Conservation (phyloP, 1,284 basidiomycete genomes). For the Cryptococcus sp. region DNA sequence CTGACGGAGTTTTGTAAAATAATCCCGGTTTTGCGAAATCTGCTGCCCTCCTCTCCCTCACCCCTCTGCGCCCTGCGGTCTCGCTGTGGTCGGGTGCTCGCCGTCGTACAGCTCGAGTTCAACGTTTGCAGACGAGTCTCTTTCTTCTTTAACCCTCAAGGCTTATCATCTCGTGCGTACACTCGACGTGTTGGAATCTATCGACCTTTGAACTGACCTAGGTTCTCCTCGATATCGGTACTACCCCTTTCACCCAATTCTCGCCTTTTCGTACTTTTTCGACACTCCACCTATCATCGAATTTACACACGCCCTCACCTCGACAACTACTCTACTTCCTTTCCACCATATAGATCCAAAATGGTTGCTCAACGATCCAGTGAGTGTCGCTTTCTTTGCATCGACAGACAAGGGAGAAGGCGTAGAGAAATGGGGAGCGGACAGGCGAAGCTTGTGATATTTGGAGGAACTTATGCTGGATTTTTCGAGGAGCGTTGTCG, state of each 20-base stretch:
- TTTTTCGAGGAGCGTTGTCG: constrained; percentile 2
- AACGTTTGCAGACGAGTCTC: constrained; percentile 1
- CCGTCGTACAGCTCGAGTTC: not conserved
- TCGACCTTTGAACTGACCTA: too few relatives aligned
- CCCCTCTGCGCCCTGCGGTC: not conserved
- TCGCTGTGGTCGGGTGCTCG: not conserved
- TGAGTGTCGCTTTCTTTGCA: constrained; percentile 18
- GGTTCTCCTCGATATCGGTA: constrained; percentile 1
- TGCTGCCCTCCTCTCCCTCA: not conserved
- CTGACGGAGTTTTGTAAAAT: not conserved
- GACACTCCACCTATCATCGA: not conserved
- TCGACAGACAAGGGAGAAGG: not conserved
- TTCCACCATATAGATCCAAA: constrained; percentile 12
- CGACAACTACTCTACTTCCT: constrained; percentile 2
- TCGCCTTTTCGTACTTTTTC: not conserved
- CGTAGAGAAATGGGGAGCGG: not conserved
- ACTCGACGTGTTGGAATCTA: too few relatives aligned
- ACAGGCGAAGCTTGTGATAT: too few relatives aligned
- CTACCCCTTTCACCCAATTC: not conserved
- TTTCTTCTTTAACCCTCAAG: constrained; percentile 18
- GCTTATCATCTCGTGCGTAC: constrained; percentile 13
- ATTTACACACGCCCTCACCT: not conserved
- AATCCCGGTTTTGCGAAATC: not conserved
- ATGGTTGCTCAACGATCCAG: constrained; percentile 19
- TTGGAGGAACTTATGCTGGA: not conserved